Evolutionary conservation across 805 yeast species (phyloP).

Genomic region (Ogataea glucozyma): DNA sequence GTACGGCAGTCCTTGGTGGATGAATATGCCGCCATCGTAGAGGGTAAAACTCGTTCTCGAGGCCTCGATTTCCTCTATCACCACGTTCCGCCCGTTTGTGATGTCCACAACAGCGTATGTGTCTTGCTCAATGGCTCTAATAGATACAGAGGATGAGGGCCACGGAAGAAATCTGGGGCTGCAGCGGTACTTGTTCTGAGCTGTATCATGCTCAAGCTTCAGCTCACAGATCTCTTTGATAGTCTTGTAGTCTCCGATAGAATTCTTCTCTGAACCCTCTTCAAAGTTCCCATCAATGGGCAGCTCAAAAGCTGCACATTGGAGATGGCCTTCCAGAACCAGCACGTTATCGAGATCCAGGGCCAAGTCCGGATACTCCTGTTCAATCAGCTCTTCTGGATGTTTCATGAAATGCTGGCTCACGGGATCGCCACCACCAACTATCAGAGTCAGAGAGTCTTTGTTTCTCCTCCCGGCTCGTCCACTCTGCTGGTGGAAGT

Average conservation of each 20-base stretch:
- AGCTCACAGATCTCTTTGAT: conserved; percentile 30
- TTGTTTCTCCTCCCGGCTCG: conserved; percentile 89
- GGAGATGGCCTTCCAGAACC: conserved; percentile 79
- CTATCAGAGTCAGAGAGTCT: conserved; percentile 82
- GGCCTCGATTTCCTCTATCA: conserved; percentile 88
- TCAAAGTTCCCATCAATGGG: conserved; percentile 53
- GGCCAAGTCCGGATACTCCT: conserved; percentile 57
- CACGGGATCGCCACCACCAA: conserved; percentile 80
- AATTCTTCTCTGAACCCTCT: conserved; percentile 46
- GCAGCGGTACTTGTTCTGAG: conserved; percentile 53
- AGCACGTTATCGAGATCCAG: conserved; percentile 61
- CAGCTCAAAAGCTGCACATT: conserved; percentile 89
- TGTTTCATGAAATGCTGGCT: conserved; percentile 81
- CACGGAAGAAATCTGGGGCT: conserved; percentile 68
- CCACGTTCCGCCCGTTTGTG: conserved; percentile 70
- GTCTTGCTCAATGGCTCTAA: conserved; percentile 82
- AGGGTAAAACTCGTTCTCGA: conserved; percentile 86
- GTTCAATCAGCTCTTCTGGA: conserved; percentile 57
- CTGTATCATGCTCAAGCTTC: conserved; percentile 42
- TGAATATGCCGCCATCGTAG: conserved; percentile 88
- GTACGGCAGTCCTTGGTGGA: conserved; percentile 92
- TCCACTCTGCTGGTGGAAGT: conserved; percentile 94
- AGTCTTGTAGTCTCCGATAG: conserved; percentile 48
- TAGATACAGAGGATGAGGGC: conserved; percentile 75
- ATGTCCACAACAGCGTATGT: conserved; percentile 87